phyloP scores from a whole-genome alignment of 768 basidiomycete genomes.

The Chalciporus pseudorubinellus region DNA sequence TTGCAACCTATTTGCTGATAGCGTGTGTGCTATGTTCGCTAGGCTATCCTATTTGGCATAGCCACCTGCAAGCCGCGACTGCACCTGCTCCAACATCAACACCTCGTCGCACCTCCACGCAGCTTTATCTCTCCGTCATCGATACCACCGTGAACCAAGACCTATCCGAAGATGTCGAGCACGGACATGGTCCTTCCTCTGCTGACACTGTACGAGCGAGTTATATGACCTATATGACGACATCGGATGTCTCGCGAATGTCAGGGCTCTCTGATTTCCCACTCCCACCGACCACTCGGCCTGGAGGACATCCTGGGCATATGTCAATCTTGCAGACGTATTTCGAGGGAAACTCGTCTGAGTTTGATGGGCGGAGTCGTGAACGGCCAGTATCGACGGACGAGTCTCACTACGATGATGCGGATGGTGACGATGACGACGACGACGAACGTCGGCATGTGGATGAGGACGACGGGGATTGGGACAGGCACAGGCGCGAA shows the following conservation, averaged over 20 bases:
- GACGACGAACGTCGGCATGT: neutral
- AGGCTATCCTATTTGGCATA: constrained; percentile 27
- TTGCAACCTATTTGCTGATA: constrained; percentile 1
- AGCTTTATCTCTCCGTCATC: constrained; percentile 24
- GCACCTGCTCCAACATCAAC: constrained; percentile 15
- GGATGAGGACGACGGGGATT: constrained; percentile 1
- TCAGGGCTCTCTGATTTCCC: constrained; percentile 75
- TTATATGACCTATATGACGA: constrained; percentile 67
- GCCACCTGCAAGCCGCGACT: constrained; percentile 12
- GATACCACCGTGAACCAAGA: neutral
- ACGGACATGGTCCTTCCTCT: constrained; percentile 24
- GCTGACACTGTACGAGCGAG: constrained; percentile 46
- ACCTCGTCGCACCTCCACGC: constrained; percentile 16
- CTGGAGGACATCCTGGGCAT: constrained; percentile 27
- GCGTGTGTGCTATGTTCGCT: neutral
- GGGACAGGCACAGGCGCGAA: neutral
- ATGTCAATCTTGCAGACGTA: constrained; percentile 46
- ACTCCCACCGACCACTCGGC: constrained; percentile 45
- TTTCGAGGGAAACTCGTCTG: constrained; percentile 30
- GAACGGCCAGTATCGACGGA: neutral
- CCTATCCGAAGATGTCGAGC: neutral
- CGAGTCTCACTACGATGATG: neutral
- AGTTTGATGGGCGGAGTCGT: neutral
- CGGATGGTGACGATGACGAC: neutral
- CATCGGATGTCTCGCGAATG: constrained; percentile 58